phyloP scores from a whole-genome alignment of 352 stramenopile genomes.

The Phytophthora pisi region DNA sequence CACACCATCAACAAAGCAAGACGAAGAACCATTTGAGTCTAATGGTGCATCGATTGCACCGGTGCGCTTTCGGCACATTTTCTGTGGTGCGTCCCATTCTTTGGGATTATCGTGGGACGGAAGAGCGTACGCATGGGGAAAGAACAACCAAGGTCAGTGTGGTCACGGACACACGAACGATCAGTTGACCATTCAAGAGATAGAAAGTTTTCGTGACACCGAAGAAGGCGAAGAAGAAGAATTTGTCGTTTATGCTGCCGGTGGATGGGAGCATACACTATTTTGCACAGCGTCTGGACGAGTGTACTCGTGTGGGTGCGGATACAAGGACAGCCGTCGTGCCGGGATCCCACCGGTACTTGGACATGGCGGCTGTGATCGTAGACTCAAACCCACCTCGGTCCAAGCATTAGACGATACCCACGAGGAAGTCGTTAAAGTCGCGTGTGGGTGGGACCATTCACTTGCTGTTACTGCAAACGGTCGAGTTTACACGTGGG shows the following conservation, averaged over 20 bases:
- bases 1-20: neutral
- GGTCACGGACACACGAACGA: slow-evolving; percentile 82
- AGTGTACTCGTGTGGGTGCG: slow-evolving; percentile 78
- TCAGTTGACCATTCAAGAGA: slow-evolving; percentile 57
- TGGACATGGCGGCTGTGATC: slow-evolving; percentile 74
- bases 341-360: slow-evolving; percentile 82
- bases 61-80: slow-evolving; percentile 49
- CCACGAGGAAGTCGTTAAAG: slow-evolving; percentile 63
- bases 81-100: slow-evolving; percentile 80
- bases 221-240: slow-evolving; percentile 53
- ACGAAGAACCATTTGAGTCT: neutral
- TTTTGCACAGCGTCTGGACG: slow-evolving; percentile 69
- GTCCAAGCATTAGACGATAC: slow-evolving; percentile 58
- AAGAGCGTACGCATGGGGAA: slow-evolving; percentile 69
- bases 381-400: slow-evolving; percentile 59
- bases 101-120: slow-evolving; percentile 67
- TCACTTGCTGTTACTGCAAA: slow-evolving; percentile 69
- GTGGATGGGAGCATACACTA: slow-evolving; percentile 85
- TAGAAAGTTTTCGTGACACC: slow-evolving; percentile 59
- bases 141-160: slow-evolving; percentile 89
- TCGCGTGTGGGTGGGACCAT: slow-evolving; percentile 85
- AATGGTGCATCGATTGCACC: neutral
- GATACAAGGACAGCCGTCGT: slow-evolving; percentile 87
- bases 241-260: slow-evolving; percentile 55
- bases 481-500: slow-evolving; percentile 79